These are phyloP conservation scores for Didymella glomerata DNA, from an alignment of 2,329 filamentous ascomycete genomes.

Conservation along the genomic window DNA sequence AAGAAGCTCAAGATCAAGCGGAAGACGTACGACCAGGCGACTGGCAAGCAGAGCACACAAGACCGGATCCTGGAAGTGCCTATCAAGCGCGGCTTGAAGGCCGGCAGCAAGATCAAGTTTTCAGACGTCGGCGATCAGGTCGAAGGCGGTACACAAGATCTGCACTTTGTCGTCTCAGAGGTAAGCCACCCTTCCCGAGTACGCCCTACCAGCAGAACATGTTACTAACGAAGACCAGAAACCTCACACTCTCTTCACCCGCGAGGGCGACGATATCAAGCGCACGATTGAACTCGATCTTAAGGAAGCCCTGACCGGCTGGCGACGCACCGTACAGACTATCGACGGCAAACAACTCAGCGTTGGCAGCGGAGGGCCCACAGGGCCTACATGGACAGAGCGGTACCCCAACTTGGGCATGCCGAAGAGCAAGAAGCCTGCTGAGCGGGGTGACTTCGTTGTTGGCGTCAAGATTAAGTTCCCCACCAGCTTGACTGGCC, in stretches of 20 bases:
- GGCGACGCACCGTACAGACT: slow-evolving; percentile 88
- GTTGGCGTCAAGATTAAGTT: slow-evolving; percentile 94
- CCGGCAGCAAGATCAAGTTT: slow-evolving; percentile 98
- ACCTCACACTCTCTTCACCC: slow-evolving; percentile 82
- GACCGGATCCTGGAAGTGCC: slow-evolving; percentile 93
- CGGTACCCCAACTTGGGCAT: slow-evolving; percentile 87
- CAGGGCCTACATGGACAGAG: slow-evolving; percentile 82
- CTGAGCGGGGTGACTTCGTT: slow-evolving; percentile 84
- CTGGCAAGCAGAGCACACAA: slow-evolving; percentile 82
- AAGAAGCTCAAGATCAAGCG: slow-evolving; percentile 99
- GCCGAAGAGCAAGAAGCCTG: slow-evolving; percentile 91
- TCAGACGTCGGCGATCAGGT: slow-evolving; percentile 97
- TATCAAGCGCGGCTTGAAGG: slow-evolving; percentile 94
- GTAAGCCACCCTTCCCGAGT: slow-evolving; percentile 60
- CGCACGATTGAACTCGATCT: slow-evolving; percentile 82
- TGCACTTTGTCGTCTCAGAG: slow-evolving; percentile 95
- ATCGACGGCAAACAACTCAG: slow-evolving; percentile 89
- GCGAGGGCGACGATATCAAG: slow-evolving; percentile 87
- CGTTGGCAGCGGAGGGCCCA: slow-evolving; percentile 83
- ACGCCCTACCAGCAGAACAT: not conserved
- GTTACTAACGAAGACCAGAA: slow-evolving; percentile 66
- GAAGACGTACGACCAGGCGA: slow-evolving; percentile 85
- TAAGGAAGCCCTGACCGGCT: slow-evolving; percentile 94
- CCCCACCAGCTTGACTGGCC: slow-evolving; percentile 75
- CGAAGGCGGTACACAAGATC: slow-evolving; percentile 92